Conservation (phyloP, 2,329 filamentous ascomycete species). For the Coniochaeta prunicola region DNA sequence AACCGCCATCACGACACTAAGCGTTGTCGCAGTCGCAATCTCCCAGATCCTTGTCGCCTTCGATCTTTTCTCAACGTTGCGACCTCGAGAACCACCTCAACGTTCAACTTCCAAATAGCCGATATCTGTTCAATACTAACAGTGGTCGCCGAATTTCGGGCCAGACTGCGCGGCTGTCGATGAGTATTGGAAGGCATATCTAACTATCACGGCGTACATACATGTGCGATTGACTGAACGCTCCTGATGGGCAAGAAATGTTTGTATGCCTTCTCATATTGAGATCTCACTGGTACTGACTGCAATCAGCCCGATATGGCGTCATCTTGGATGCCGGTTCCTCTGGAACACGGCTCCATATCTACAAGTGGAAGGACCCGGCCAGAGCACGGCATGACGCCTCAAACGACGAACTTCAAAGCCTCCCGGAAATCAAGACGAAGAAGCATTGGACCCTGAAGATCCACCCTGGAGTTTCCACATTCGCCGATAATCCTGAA, state of each 20-base stretch:
- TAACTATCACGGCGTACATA: neutral
- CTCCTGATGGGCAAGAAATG: conserved; percentile 17
- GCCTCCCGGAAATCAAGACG: conserved; percentile 73
- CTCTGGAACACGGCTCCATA: conserved; percentile 88
- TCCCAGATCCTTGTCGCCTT: neutral
- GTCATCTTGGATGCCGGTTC: conserved; percentile 97
- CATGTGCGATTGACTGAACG: neutral
- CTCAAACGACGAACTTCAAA: conserved; percentile 51
- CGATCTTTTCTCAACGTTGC: neutral
- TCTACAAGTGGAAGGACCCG: conserved; percentile 88
- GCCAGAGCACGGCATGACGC: conserved; percentile 57
- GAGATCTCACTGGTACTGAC: neutral
- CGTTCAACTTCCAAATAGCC: neutral
- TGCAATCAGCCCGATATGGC: conserved; percentile 62
- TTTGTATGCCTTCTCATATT: too few relatives aligned
- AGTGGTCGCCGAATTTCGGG: neutral
- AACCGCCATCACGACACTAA: neutral
- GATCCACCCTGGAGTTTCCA: conserved; percentile 86
- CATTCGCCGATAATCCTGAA: conserved; percentile 71
- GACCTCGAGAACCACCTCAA: neutral
- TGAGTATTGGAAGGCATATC: neutral
- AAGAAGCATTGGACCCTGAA: conserved; percentile 89
- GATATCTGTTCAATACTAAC: neutral
- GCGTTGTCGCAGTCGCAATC: neutral
- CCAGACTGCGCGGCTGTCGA: neutral